Conservation (phyloP, 495 filamentous ascomycete species). For the Podospora pseudoanserina region DNA sequence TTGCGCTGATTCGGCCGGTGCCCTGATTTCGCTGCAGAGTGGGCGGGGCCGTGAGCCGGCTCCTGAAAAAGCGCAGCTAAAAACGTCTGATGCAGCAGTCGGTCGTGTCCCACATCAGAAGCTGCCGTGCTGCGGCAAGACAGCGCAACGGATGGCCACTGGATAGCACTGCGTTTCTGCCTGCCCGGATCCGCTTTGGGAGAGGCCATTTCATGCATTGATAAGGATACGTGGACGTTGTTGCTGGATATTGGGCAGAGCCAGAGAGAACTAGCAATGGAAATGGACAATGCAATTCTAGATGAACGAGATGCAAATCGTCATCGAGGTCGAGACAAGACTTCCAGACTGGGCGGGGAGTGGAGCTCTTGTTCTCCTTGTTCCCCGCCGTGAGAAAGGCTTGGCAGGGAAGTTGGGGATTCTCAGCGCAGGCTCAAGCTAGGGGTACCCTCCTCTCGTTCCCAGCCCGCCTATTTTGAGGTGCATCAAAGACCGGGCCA, state of each 20-base stretch:
- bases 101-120: not conserved
- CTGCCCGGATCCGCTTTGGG: slow-evolving; percentile 3
- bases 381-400: slow-evolving; percentile 1
- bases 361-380: not conserved
- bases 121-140: not conserved
- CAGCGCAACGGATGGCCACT: not conserved
- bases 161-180: not conserved
- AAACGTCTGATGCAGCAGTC: slow-evolving; percentile 1
- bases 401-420: not conserved
- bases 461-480: slow-evolving; percentile 20
- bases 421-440: not conserved
- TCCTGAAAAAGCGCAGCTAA: slow-evolving; percentile 4
- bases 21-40: slow-evolving; percentile 8
- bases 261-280: not conserved
- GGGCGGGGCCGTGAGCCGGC: too few relatives aligned
- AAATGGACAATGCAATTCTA: not conserved
- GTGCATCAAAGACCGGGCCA: slow-evolving; percentile 12
- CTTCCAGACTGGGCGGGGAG: not conserved
- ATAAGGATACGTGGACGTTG: not conserved
- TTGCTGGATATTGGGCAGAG: not conserved
- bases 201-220: not conserved
- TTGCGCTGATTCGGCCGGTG: slow-evolving; percentile 13
- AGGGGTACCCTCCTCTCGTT: not conserved
- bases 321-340: slow-evolving; percentile 1
- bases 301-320: not conserved